Percentiles rank a stretch among this genome's conserved stretches.
phyloP scores from a whole-genome alignment of 1,284 basidiomycete species.

The Pyrrhoderma noxium region DNA sequence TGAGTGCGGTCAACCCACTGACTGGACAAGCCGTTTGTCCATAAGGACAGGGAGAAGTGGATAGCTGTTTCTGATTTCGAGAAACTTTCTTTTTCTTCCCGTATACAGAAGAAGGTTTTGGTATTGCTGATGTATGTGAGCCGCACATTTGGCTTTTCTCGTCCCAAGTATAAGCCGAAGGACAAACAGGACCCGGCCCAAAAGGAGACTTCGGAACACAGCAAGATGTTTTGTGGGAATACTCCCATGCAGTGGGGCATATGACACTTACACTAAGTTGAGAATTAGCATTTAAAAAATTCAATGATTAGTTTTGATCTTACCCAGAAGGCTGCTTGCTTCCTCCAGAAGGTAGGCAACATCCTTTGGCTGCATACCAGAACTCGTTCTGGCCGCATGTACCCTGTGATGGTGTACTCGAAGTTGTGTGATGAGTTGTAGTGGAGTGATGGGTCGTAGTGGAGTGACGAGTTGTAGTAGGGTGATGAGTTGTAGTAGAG shows the following conservation, averaged over 20 bases:
- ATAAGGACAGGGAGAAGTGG: conserved; percentile 26
- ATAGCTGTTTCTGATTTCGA: neutral
- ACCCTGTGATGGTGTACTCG: neutral
- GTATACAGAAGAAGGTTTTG: conserved; percentile 4
- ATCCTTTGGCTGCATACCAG: conserved; percentile 15
- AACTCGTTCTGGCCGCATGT: conserved; percentile 10
- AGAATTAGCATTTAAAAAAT: neutral
- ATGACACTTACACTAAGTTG: neutral
- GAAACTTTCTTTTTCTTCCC: conserved; percentile 17
- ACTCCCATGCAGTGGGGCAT: conserved; percentile 4
- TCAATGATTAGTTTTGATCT: neutral
- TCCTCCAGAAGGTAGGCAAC: conserved; percentile 17
- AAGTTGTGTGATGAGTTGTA: neutral
- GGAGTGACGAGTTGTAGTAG: too few relatives aligned
- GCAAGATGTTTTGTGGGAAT: neutral
- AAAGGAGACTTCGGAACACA: conserved; percentile 5
- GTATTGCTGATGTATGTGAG: neutral
- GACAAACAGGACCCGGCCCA: neutral
- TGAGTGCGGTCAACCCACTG: conserved; percentile 15
- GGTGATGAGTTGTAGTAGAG: neutral
- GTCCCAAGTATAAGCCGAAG: neutral
- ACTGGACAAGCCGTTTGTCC: conserved; percentile 29
- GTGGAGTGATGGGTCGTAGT: neutral
- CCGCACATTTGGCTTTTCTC: conserved; percentile 21
- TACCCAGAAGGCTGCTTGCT: conserved; percentile 8